Evolutionary conservation across 2,329 filamentous ascomycete genomes (phyloP).

Genomic region (Aspergillus japonicus): DNA sequence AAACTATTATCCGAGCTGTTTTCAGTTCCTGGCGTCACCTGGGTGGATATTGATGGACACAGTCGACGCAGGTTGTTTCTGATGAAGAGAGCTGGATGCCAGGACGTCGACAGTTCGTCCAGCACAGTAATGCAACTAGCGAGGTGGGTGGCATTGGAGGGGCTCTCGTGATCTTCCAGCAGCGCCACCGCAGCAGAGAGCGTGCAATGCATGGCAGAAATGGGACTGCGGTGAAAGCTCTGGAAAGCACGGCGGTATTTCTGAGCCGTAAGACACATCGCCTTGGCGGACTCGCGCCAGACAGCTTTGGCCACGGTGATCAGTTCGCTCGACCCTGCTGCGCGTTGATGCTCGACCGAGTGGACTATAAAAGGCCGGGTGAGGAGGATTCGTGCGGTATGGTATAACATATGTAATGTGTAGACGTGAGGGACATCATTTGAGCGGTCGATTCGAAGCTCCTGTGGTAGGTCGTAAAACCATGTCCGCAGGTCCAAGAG

Average conservation of each 20-base stretch:
- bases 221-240: slow-evolving; percentile 34
- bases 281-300: slow-evolving; percentile 24
- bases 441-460: slow-evolving; percentile 29
- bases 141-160: neutral
- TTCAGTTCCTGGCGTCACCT: neutral
- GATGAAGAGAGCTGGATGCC: slow-evolving; percentile 8
- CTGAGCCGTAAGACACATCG: slow-evolving; percentile 26
- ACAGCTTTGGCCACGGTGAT: slow-evolving; percentile 5
- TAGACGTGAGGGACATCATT: slow-evolving; percentile 32
- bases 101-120: slow-evolving; percentile 5
- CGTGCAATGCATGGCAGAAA: slow-evolving; percentile 36
- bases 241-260: slow-evolving; percentile 35
- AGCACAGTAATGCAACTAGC: slow-evolving; percentile 6
- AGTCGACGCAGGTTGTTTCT: neutral
- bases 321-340: neutral
- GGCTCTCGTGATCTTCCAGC: neutral
- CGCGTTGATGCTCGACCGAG: neutral
- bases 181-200: slow-evolving; percentile 31
- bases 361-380: slow-evolving; percentile 27
- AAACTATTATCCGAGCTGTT: neutral
- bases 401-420: slow-evolving; percentile 36
- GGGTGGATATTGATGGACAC: neutral
- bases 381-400: slow-evolving; percentile 35
- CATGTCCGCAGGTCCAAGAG: slow-evolving; percentile 35
- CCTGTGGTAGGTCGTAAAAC: slow-evolving; percentile 36